A percentile compares a stretch with the other conserved stretches of the same genome.
These are phyloP conservation scores for Westerdykella sp. DNA, from an alignment of 2,329 filamentous ascomycete species.

Conservation along the genomic window DNA sequence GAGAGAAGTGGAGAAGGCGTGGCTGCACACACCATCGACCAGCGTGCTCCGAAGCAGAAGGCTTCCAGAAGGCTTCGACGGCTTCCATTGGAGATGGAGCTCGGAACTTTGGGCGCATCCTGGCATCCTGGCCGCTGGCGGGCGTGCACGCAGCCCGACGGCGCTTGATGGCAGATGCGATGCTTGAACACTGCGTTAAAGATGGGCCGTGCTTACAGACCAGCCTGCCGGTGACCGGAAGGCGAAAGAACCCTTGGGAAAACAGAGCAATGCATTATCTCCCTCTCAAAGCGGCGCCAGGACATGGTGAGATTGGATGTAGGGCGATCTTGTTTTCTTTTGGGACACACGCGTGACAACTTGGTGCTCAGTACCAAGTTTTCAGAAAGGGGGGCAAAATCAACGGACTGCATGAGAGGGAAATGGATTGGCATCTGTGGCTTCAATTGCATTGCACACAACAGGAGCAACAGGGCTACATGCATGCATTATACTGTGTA, in stretches of 20 bases:
- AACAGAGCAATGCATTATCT: no score
- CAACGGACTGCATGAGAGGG: no score
- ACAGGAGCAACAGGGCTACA: neutral
- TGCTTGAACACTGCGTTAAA: neutral
- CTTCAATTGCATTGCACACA: no score
- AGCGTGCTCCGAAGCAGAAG: constrained; percentile 12
- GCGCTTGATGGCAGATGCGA: constrained; percentile 6
- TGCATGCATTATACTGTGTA: neutral
- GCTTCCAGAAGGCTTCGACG: constrained; percentile 14
- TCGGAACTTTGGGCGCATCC: constrained; percentile 2
- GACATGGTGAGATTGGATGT: no score
- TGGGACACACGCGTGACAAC: neutral
- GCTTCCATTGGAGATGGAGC: constrained; percentile 10
- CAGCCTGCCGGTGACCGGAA: neutral
- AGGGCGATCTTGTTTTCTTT: no score
- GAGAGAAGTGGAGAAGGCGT: neutral
- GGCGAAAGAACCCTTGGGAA: no score
- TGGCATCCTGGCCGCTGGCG: no score
- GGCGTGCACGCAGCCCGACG: constrained; percentile 4
- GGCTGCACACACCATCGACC: constrained; percentile 3
- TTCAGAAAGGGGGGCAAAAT: no score
- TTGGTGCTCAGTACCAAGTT: neutral
- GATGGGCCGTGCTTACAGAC: neutral
- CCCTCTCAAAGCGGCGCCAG: no score
- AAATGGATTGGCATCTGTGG: no score